Evolutionary conservation across 495 filamentous ascomycete species (phyloP), one percentile per base, ranked within the genome.

Genomic region (Neurospora discreta): DNA sequence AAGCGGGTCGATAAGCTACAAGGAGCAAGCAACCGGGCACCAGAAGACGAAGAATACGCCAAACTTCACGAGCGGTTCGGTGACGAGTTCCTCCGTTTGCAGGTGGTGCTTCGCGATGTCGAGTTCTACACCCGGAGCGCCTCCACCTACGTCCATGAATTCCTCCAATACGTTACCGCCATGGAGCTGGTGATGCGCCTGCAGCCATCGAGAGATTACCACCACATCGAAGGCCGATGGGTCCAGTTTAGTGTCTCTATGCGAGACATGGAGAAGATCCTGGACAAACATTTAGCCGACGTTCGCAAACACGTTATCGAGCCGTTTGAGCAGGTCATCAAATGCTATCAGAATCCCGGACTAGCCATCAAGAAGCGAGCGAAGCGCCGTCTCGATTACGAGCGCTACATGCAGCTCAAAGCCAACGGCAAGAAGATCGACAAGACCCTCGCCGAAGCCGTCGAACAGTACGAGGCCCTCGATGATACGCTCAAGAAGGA

Each of bases 401-500:
- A 93, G 70, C 91, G 90, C 73, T 84, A 76, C 30, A 69, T 83
- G 65, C 78, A 81, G 60, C 82, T 85, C 68, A 94, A 89, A 77
- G 93, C 91, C 76, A 85, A 89, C 26, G 83, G 90, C 60, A 91
- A 90, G 77, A 92, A 92, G 42, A 86, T 90, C 46, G 91, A 91
- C 39, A 92, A 95, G 75, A 94, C 94, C 76, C 90, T 92, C 0
- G 82, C 85, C 1, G 93, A 97, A 69, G 88, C 91, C 67, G 92
- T 91, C 7, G 92, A 97, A 72, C 90, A 94, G 77, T 98, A 95
- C 78, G 84, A 90, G 69, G 93, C 93, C 9, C 84, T 98, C 69
- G 98, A 98, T 75, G 92, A 97, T 40, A 91, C 93, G 0, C 83
- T 98, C 71, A 98, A 97, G 79, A 90, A 94, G 52, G 95, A 98